Base-by-base conservation (phyloP, 148 eudicot genomes). In the Spergularia marina region DNA sequence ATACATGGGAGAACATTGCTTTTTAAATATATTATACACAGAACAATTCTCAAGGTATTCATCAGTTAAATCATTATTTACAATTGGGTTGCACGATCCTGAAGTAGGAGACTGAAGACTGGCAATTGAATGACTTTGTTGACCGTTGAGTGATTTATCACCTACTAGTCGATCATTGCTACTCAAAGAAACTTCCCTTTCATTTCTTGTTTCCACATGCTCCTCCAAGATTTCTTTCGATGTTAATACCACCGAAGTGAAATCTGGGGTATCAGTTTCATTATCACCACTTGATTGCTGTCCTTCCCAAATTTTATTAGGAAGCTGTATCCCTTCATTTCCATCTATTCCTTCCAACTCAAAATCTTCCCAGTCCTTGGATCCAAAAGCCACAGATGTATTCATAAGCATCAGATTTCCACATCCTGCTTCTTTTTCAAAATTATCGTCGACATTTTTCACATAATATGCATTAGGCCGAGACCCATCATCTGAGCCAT, bases 291-390 rank as follows among this genome's bases (percentile, higher is more conserved):
- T 74, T 15, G 59, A 54, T 71, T 80, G 51, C 61, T 40, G 77
- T 74, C 77, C 77, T 44, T 76, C 74, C 82, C 72, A 84, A 73
- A 81, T 67, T 63, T 76, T 83, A 74, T 77, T 82, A 66, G 75
- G 74, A 60, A 77, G 65, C 18, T 81, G 72, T 21, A 78, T 68
- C 76, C 58, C 76, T 10, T 76, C 52, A 71, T 68, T 67, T 73
- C 75, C 79, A 54, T 81, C 86, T 14, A 66, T 64, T 68, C 82
- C 82, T 76, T 84, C 88, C 53, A 82, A 86, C 83, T 83, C 85
- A 83, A 82, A 95, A 81, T 95, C 96, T 70, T 89, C 90, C 98
- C 91, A 92, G 58, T 95, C 98, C 74, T 88, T 90, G 58, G 88
- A 81, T 67, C 98, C 98, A 86, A 89, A 95, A 25, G 97, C 97